A percentile compares a stretch with the other conserved stretches of the same genome.
Conservation (phyloP, 2,329 filamentous ascomycete species). For the Colletotrichum sp. region DNA sequence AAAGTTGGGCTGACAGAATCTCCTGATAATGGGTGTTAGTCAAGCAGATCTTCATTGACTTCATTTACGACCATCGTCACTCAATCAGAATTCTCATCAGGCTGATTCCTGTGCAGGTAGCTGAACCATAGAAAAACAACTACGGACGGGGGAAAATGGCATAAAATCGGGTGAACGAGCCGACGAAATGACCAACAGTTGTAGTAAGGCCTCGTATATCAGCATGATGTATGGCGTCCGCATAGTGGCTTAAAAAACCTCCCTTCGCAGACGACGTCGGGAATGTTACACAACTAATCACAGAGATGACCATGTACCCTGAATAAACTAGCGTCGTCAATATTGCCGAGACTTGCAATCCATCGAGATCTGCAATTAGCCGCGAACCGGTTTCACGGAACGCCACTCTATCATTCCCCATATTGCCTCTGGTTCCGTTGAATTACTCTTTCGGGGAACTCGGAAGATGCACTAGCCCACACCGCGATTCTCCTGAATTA, state of each 20-base stretch:
- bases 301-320: neutral
- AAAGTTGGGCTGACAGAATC: neutral
- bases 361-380: conserved; percentile 10
- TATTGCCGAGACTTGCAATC: neutral
- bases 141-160: neutral
- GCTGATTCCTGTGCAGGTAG: neutral
- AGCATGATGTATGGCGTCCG: neutral
- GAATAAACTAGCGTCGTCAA: neutral
- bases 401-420: too few relatives aligned
- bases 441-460: neutral
- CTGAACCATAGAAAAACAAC: neutral
- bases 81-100: neutral
- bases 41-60: neutral
- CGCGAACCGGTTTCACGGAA: neutral
- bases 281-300: neutral
- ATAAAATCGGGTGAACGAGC: neutral
- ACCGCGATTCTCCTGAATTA: neutral
- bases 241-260: fast-evolving
- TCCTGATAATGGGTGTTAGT: neutral
- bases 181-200: neutral
- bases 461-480: neutral
- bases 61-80: neutral
- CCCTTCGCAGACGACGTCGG: neutral
- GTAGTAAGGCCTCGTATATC: neutral
- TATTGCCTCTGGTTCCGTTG: neutral